Base-by-base conservation (phyloP, 1,284 basidiomycete genomes). In the Cryptococcus neoformans region DNA sequence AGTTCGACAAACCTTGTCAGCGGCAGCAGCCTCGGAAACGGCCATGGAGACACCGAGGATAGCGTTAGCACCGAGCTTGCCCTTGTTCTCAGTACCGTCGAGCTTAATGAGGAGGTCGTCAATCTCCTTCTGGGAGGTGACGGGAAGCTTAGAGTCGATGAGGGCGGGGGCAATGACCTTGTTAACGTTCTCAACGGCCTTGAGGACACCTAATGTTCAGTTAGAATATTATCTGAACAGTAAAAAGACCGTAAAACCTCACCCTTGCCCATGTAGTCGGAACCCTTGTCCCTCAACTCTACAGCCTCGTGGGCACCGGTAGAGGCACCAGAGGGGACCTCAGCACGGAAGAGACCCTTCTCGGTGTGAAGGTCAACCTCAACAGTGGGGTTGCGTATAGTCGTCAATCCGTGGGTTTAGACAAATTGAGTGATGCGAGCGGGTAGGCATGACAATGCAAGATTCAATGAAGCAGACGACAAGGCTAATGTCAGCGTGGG, bases 41-140 rank as follows among this genome's bases (percentile, higher is more conserved):
- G 95, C 96, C 79, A 98, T 98, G 63, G 92, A 96, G 71, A 99
- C 92, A 81, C 93, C 96, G 61, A 99, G 90, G 79, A 99, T 97
- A 75, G 96, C 96, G 81, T 99, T 99, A 62, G 96, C 96, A 72
- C 96, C 96, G 74, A 98, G 88, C 81, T 96, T 97, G 80, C 92
- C 92, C 86, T 99, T 99, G 89, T 99, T 99, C 67, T 90, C 82
- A 58, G 93, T 93, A 59, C 92, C 93, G 77, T 99, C 95, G 73
- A 93, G 86, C 83, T 98, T 95, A 86, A 98, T 95, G 77, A 99
- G 84, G 83, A 99, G 90, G 80, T 97, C 90, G 76, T 99, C 96
- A 71, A 99, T 86, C 70, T 95, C 92, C 82, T 92, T 94, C 80
- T 99, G 96, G 65, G 88, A 80, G 66, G 90, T 93, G 76, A 96